These are phyloP conservation scores for Cylindrotheca fusiformis DNA, from an alignment of 108 stramenopile genomes.

Conservation along the genomic window DNA sequence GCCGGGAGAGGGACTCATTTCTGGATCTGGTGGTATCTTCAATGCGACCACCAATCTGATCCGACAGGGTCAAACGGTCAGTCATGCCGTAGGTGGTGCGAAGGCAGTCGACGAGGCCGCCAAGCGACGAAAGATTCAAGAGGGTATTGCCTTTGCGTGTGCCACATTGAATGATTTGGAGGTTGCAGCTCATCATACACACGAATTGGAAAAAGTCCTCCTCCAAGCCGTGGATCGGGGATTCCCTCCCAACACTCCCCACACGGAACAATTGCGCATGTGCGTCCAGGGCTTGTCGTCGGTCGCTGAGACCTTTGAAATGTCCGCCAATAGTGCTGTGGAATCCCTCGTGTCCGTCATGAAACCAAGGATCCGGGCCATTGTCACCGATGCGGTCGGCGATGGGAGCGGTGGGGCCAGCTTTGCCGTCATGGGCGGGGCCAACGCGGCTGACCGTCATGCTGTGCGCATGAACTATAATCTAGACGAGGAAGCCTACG, in stretches of 20 bases:
- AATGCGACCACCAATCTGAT: constrained; percentile 27
- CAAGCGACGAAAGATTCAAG: constrained; percentile 43
- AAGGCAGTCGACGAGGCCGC: constrained; percentile 35
- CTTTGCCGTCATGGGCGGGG: constrained; percentile 49
- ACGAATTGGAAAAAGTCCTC: constrained; percentile 57
- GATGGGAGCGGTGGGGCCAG: constrained; percentile 42
- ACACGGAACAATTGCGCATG: constrained; percentile 76
- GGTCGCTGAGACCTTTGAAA: constrained; percentile 57
- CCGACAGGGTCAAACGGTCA: constrained; percentile 12
- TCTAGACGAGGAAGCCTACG: constrained; percentile 74
- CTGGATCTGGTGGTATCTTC: constrained; percentile 67
- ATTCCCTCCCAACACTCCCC: constrained; percentile 57
- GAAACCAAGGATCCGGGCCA: constrained; percentile 67
- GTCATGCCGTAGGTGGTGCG: constrained; percentile 32
- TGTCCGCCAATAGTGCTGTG: constrained; percentile 51
- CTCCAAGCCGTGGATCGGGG: constrained; percentile 55
- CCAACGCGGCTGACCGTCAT: constrained; percentile 29
- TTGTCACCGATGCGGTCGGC: constrained; percentile 83
- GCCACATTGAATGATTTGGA: constrained; percentile 84
- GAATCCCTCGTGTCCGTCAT: constrained; percentile 64
- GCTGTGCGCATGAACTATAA: constrained; percentile 73
- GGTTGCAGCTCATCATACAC: constrained; percentile 66
- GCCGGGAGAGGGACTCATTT: constrained; percentile 81
- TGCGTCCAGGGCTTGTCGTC: constrained; percentile 65
- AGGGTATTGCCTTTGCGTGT: constrained; percentile 69